Evolutionary conservation across 257 asterid genomes (phyloP).

Genomic region (Solanum tacnaense): DNA sequence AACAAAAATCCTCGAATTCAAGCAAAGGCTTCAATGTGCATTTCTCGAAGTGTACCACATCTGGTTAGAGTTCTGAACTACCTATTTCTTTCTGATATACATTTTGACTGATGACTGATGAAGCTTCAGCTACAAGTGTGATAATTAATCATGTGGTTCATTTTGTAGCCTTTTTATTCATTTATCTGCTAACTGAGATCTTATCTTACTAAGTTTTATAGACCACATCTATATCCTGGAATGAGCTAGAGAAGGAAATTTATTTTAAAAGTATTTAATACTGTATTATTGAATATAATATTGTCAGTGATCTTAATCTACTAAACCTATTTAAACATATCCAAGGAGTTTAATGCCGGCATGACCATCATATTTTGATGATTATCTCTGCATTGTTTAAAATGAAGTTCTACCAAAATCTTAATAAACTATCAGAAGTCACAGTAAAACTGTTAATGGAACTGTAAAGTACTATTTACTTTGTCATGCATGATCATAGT

Average conservation of each 20-base stretch:
- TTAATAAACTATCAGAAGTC: neutral
- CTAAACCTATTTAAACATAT: neutral
- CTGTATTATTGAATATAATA: neutral
- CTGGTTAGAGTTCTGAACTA: constrained; percentile 39
- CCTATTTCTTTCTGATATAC: neutral
- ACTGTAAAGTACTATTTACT: neutral
- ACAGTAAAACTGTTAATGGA: neutral
- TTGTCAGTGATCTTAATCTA: neutral
- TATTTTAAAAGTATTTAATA: neutral
- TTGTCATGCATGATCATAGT: neutral
- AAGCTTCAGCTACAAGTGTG: neutral
- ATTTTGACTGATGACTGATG: neutral
- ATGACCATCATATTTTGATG: neutral
- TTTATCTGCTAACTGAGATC: neutral
- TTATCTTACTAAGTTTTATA: neutral
- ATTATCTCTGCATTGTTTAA: neutral
- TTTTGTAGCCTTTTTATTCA: neutral
- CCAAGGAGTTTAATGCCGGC: neutral
- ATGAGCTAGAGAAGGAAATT: neutral
- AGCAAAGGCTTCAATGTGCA: constrained; percentile 73
- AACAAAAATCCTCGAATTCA: constrained; percentile 78
- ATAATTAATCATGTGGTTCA: neutral
- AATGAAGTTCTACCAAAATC: neutral
- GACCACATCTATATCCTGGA: neutral
- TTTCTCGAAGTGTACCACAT: constrained; percentile 46